phyloP scores from a whole-genome alignment of 1,284 basidiomycete genomes.

The Cryptococcus amylolentus region DNA sequence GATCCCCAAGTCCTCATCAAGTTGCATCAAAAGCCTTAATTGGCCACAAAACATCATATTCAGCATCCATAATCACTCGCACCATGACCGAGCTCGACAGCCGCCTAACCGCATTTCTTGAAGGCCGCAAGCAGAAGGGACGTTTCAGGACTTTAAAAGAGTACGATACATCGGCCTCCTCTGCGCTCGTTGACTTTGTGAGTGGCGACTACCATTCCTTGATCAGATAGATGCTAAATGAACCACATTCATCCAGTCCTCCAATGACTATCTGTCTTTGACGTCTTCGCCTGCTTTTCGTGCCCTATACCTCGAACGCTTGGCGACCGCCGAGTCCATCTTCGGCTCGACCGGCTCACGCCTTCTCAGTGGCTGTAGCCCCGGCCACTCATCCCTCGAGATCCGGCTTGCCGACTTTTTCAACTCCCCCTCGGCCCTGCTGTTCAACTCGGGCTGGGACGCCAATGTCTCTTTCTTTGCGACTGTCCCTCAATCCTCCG shows the following conservation, averaged over 20 bases:
- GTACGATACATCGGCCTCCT: constrained; percentile 23
- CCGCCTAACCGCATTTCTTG: constrained; percentile 23
- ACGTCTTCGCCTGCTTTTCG: constrained; percentile 61
- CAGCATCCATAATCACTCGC: neutral
- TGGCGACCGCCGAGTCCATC: constrained; percentile 58
- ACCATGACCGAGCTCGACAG: constrained; percentile 28
- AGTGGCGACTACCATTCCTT: constrained; percentile 13
- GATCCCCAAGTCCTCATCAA: too few relatives aligned
- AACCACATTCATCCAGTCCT: constrained; percentile 23
- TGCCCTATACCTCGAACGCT: constrained; percentile 57
- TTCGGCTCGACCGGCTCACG: constrained; percentile 90
- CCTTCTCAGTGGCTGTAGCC: constrained; percentile 74
- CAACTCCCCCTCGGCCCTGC: constrained; percentile 62
- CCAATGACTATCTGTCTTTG: constrained; percentile 90
- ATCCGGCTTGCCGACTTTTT: constrained; percentile 65
- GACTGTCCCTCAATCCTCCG: constrained; percentile 71
- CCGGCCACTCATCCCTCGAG: constrained; percentile 67
- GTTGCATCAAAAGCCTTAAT: too few relatives aligned
- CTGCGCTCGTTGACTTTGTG: constrained; percentile 41
- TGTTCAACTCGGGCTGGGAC: constrained; percentile 95
- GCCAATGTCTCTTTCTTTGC: constrained; percentile 89
- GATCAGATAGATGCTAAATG: neutral
- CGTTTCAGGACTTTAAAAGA: constrained; percentile 38
- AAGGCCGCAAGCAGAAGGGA: constrained; percentile 30
- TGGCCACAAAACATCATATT: neutral